Evolutionary conservation across 2,329 filamentous ascomycete species (phyloP).

Genomic region (Chrysoporthe deuterocubensis): DNA sequence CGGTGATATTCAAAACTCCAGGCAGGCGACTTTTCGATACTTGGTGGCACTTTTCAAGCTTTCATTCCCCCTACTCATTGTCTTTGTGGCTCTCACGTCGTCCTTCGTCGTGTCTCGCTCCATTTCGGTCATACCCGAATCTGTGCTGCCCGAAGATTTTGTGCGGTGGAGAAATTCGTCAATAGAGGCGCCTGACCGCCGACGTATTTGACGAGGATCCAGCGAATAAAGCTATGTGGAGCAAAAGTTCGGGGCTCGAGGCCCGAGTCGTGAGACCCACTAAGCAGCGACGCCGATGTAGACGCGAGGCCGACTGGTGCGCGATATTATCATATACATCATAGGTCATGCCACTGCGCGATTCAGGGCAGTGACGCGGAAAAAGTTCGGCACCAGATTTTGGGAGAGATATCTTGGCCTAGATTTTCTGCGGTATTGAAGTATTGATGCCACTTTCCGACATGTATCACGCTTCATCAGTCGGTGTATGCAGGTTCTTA

Average conservation of each 20-base stretch:
- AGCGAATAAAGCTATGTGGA: not conserved
- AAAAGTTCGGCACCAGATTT: not conserved
- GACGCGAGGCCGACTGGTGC: slow-evolving; percentile 7
- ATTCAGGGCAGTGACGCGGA: not conserved
- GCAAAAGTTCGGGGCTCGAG: not conserved
- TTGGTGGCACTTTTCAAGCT: not conserved
- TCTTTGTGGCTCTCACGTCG: not conserved
- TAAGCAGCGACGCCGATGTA: slow-evolving; percentile 7
- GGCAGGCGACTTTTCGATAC: not conserved
- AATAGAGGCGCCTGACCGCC: not conserved
- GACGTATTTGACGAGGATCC: not conserved
- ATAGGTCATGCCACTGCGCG: slow-evolving; percentile 4
- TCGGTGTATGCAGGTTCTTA: not conserved
- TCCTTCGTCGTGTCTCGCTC: not conserved
- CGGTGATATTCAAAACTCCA: too few species aligned
- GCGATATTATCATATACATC: not conserved
- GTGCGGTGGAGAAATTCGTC: not conserved
- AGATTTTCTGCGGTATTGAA: not conserved
- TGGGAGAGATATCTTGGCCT: not conserved
- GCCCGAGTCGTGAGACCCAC: not conserved
- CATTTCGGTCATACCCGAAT: not conserved
- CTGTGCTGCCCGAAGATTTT: not conserved
- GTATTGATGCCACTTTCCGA: not conserved
- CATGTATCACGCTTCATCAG: not conserved
- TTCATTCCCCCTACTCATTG: not conserved